Evolutionary conservation across 176 grass and related monocot species (phyloP).

Genomic region (Thinopyrum elongatum): DNA sequence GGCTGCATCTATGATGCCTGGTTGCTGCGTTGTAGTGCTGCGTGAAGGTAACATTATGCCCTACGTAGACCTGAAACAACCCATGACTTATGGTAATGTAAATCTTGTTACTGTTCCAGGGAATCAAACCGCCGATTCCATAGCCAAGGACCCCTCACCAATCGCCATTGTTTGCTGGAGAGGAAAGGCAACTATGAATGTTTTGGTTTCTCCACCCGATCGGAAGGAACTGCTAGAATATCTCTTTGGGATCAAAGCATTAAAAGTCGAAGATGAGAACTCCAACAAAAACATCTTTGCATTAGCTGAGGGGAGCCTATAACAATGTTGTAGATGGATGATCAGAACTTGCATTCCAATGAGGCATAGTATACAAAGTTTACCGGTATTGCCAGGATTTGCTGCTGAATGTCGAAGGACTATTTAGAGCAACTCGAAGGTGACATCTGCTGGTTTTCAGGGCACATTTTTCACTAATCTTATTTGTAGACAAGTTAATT

Average conservation of each 20-base stretch:
- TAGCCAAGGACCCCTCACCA: slow-evolving; percentile 47
- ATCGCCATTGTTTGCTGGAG: slow-evolving; percentile 94
- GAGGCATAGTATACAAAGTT: background rate
- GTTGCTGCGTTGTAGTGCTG: slow-evolving; percentile 79
- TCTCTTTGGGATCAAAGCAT: slow-evolving; percentile 27
- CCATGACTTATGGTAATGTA: background rate
- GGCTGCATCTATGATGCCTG: slow-evolving; percentile 52
- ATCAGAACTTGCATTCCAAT: background rate
- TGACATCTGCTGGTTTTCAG: background rate
- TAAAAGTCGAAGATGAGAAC: background rate
- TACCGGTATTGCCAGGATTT: background rate
- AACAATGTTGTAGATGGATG: background rate
- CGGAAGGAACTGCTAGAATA: slow-evolving; percentile 79
- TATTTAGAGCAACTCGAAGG: background rate
- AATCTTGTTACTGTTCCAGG: slow-evolving; percentile 32
- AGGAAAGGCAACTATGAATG: slow-evolving; percentile 77
- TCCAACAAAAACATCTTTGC: background rate
- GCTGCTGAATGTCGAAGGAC: background rate
- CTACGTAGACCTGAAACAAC: background rate
- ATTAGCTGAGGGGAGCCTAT: background rate
- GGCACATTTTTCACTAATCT: background rate
- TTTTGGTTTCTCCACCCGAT: slow-evolving; percentile 77
- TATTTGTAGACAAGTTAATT: background rate
- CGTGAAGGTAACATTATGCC: slow-evolving; percentile 47
- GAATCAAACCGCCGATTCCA: slow-evolving; percentile 15